Evolutionary conservation across 1,284 basidiomycete species (phyloP).

Genomic region (Earliella scabrosa): DNA sequence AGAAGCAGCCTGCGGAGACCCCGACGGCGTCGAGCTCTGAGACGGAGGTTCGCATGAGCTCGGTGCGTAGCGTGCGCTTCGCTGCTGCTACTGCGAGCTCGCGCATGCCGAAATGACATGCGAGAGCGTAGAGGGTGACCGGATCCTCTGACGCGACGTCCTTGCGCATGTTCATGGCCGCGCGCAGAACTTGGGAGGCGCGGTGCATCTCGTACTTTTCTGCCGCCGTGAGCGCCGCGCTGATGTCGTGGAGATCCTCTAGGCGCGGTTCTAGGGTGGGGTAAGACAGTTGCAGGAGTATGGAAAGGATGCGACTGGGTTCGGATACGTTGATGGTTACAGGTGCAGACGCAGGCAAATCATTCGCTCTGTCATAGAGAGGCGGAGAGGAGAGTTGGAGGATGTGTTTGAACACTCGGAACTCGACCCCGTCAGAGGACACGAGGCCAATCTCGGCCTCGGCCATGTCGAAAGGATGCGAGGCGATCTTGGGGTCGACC

Average conservation of each 20-base stretch:
- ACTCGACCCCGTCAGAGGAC: slow-evolving; percentile 27
- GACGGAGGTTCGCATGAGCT: background rate
- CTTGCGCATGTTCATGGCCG: background rate
- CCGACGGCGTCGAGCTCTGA: slow-evolving; percentile 8
- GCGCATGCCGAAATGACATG: slow-evolving; percentile 8
- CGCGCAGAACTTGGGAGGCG: background rate
- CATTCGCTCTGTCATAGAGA: slow-evolving; percentile 2
- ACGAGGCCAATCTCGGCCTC: slow-evolving; percentile 35
- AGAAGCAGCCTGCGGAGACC: slow-evolving; percentile 15
- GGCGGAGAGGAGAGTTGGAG: slow-evolving; percentile 23
- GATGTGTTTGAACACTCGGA: slow-evolving; percentile 21
- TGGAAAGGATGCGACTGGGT: slow-evolving; percentile 19
- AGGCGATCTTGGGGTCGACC: background rate
- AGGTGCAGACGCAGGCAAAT: background rate
- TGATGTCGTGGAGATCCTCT: slow-evolving; percentile 23
- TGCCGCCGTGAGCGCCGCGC: slow-evolving; percentile 35
- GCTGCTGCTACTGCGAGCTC: slow-evolving; percentile 11
- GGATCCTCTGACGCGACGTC: slow-evolving; percentile 1
- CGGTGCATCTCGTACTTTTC: slow-evolving; percentile 43
- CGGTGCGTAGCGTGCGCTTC: background rate
- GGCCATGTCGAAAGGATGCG: background rate
- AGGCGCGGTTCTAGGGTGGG: slow-evolving; percentile 18
- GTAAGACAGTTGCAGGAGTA: slow-evolving; percentile 29
- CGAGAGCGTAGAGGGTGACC: slow-evolving; percentile 9
- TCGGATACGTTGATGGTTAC: slow-evolving; percentile 14